Conservation (phyloP, 768 basidiomycete species). For the Artomyces pyxidatus region DNA sequence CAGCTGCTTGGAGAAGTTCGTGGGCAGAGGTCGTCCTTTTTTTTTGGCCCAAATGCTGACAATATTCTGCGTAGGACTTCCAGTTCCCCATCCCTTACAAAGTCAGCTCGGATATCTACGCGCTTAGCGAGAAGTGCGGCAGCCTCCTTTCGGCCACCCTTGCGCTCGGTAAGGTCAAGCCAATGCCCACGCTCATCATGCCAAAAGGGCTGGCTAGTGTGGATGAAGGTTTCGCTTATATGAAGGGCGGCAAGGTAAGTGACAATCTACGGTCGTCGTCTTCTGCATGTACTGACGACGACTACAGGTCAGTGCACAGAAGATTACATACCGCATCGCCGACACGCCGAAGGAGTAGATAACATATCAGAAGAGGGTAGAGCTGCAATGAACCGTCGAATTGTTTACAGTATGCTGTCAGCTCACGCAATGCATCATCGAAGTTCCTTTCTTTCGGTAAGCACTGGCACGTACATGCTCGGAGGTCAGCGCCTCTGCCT, state of each 20-base stretch:
- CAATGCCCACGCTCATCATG: slow-evolving; percentile 18
- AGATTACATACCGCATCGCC: neutral
- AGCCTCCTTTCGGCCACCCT: slow-evolving; percentile 15
- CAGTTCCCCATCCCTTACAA: slow-evolving; percentile 17
- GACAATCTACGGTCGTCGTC: neutral
- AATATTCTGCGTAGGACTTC: slow-evolving; percentile 1
- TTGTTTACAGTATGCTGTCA: too few relatives aligned
- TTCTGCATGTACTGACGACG: neutral
- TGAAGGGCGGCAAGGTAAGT: neutral
- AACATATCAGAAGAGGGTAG: too few relatives aligned
- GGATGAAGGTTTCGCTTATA: slow-evolving; percentile 10
- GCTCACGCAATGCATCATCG: too few relatives aligned
- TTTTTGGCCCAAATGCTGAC: neutral
- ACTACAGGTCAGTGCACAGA: neutral
- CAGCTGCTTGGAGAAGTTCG: neutral
- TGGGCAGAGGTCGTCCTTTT: neutral
- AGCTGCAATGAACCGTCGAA: too few relatives aligned
- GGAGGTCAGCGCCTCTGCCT: too few relatives aligned
- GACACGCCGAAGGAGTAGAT: neutral
- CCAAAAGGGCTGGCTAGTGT: slow-evolving; percentile 19
- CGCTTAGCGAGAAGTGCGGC: neutral
- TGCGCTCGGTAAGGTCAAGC: slow-evolving; percentile 15
- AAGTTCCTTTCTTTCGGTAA: too few relatives aligned
- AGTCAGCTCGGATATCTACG: neutral
- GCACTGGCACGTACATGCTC: too few relatives aligned